These are phyloP conservation scores for Penicillium sp. DNA, from an alignment of 2,329 filamentous ascomycete genomes.

Conservation along the genomic window DNA sequence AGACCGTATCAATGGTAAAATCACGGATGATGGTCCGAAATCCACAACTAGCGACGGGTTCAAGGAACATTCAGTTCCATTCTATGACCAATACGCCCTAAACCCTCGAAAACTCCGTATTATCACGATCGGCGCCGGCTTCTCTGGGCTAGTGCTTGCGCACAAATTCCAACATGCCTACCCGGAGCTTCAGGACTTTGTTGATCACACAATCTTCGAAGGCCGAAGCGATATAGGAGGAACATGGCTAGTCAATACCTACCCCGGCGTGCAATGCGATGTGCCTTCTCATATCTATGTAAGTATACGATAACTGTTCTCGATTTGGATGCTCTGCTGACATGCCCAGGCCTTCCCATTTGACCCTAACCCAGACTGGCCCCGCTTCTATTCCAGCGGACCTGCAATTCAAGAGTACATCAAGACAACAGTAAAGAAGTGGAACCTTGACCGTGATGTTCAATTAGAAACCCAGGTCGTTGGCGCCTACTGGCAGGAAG, in stretches of 20 bases:
- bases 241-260: constrained; percentile 24
- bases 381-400: constrained; percentile 41
- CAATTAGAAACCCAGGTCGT: constrained; percentile 41
- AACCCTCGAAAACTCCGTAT: constrained; percentile 22
- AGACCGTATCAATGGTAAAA: background rate
- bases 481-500: constrained; percentile 40
- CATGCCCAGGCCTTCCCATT: constrained; percentile 32
- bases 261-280: constrained; percentile 30
- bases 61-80: background rate
- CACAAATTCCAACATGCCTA: constrained; percentile 44
- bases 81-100: constrained; percentile 21
- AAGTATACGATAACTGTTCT: background rate
- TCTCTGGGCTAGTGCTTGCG: constrained; percentile 41
- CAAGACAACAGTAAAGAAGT: constrained; percentile 40
- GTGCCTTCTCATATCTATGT: constrained; percentile 41
- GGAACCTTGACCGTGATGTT: constrained; percentile 41
- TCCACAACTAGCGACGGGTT: background rate
- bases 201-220: constrained; percentile 47
- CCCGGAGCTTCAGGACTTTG: constrained; percentile 27
- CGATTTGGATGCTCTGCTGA: background rate
- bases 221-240: constrained; percentile 31
- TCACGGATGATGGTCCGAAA: background rate
- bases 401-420: constrained; percentile 47
- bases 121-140: constrained; percentile 24
- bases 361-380: constrained; percentile 46